These are phyloP conservation scores for Rhizoclosmatium globosum DNA, from an alignment of 192 early-diverging fungal genomes.

Conservation along the genomic window DNA sequence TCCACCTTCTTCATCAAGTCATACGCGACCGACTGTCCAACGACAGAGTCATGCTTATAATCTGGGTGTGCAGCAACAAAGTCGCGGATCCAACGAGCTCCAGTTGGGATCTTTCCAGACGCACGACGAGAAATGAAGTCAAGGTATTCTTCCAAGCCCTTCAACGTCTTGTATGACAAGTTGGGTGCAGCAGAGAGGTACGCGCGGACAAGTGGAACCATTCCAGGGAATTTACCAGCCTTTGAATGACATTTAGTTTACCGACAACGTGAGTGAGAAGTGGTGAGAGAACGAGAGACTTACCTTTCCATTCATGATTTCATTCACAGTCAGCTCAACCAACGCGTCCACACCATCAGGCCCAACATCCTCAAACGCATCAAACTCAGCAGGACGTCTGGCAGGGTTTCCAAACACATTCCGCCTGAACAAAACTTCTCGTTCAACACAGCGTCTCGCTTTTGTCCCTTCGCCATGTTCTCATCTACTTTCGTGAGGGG, in stretches of 20 bases:
- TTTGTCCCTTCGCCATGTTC: conserved; percentile 91
- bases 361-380: conserved; percentile 22
- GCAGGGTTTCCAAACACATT: conserved; percentile 69
- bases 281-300: not conserved
- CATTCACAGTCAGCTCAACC: conserved; percentile 83
- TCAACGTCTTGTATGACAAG: conserved; percentile 73
- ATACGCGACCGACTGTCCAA: conserved; percentile 83
- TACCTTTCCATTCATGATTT: conserved; percentile 90
- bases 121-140: conserved; percentile 82
- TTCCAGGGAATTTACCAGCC: conserved; percentile 76
- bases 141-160: conserved; percentile 77
- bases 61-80: conserved; percentile 87
- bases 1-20: conserved; percentile 75
- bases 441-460: conserved; percentile 78
- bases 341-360: conserved; percentile 45
- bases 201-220: conserved; percentile 82
- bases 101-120: conserved; percentile 83
- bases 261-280: too few relatives aligned
- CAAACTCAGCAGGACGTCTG: conserved; percentile 1
- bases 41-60: conserved; percentile 91
- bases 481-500: conserved; percentile 94
- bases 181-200: conserved; percentile 79
- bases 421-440: conserved; percentile 94
- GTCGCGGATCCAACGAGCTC: conserved; percentile 88
- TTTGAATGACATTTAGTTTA: not conserved